These are phyloP conservation scores for Erodium moschatum DNA, from an alignment of 441 rosid genomes.

Conservation along the genomic window DNA sequence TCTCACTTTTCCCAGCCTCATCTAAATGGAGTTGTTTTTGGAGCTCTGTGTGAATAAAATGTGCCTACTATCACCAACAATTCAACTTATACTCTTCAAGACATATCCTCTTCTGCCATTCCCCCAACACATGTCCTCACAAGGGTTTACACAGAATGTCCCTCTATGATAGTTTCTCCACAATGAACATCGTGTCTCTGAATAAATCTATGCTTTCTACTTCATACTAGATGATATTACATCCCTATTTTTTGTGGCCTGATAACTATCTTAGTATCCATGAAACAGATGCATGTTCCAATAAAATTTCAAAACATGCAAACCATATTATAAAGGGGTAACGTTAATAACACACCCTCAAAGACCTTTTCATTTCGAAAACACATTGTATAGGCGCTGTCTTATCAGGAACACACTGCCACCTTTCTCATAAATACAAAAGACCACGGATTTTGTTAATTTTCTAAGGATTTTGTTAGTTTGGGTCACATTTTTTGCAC, in stretches of 20 bases:
- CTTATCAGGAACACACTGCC: no score
- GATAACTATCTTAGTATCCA: not conserved
- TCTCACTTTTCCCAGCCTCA: not conserved
- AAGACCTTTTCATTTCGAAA: no score
- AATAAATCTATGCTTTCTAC: not conserved
- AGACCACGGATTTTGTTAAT: no score
- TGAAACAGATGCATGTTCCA: conserved; percentile 2
- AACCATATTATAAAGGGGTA: not conserved
- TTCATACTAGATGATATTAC: not conserved
- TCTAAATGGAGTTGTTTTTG: not conserved
- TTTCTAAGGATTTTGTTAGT: no score
- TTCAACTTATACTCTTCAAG: not conserved
- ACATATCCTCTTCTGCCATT: not conserved
- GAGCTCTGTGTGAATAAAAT: not conserved
- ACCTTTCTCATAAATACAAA: no score
- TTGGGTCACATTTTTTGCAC: no score
- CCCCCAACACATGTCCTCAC: conserved; percentile 1
- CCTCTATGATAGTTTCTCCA: not conserved
- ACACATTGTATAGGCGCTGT: no score
- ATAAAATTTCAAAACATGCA: not conserved
- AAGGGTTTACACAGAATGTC: not conserved
- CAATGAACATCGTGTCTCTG: not conserved
- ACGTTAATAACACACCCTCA: no score
- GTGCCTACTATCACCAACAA: not conserved
- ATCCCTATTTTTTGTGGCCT: not conserved